A percentile compares a stretch with the other conserved stretches of the same genome.
Conservation (phyloP, 1,139 yeast genomes). For the Tardiomyces depauwii region DNA sequence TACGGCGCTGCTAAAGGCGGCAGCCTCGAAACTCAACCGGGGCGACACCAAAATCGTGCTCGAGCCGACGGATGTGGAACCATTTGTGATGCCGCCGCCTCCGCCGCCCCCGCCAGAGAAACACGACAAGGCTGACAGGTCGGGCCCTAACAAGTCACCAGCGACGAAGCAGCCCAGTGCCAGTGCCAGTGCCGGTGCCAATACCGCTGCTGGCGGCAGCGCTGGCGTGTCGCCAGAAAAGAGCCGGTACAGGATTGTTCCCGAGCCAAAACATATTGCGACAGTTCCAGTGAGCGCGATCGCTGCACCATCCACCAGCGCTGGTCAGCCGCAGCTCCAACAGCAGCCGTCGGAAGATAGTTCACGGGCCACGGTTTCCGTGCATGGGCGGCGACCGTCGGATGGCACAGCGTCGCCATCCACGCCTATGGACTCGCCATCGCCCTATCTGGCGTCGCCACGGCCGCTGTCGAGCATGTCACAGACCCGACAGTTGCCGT, state of each 20-base stretch:
- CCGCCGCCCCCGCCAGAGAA: not conserved
- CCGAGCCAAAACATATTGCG: no score
- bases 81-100: not conserved
- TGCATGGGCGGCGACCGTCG: not conserved
- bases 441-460: not conserved
- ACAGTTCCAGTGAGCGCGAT: no score
- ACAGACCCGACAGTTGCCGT: not conserved
- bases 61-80: not conserved
- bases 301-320: no score
- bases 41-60: constrained; percentile 1
- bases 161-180: no score
- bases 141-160: not conserved
- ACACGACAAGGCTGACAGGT: not conserved
- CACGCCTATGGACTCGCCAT: not conserved
- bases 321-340: no score
- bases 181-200: no score
- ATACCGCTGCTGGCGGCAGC: no score
- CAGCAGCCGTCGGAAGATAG: no score
- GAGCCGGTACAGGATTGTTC: no score
- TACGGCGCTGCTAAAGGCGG: constrained; percentile 21
- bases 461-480: not conserved
- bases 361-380: no score
- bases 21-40: constrained; percentile 11
- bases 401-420: not conserved
- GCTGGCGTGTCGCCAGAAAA: no score